Evolutionary conservation across 805 yeast species (phyloP).

Genomic region (Wickerhamiella kurtzmanii): DNA sequence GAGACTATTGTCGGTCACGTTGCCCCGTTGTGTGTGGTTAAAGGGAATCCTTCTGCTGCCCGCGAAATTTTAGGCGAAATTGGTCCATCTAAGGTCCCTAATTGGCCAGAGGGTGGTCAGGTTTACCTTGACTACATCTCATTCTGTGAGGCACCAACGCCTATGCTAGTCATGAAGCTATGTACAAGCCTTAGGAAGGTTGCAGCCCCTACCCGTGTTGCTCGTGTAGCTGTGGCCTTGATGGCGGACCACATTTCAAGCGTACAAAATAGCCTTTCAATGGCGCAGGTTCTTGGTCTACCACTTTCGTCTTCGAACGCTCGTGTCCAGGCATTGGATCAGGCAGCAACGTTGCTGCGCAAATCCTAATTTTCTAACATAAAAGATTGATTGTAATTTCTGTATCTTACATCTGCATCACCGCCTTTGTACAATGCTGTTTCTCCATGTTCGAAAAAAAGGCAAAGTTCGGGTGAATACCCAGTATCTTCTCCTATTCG

Average conservation of each 20-base stretch:
- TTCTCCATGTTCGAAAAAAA: background rate
- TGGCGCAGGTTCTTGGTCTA: slow-evolving; percentile 10
- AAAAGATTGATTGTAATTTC: no score
- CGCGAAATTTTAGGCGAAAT: slow-evolving; percentile 18
- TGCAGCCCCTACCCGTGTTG: slow-evolving; percentile 10
- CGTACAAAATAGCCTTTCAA: slow-evolving; percentile 3
- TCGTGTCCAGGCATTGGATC: slow-evolving; percentile 11
- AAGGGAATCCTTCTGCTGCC: slow-evolving; percentile 26
- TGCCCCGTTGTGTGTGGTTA: slow-evolving; percentile 60
- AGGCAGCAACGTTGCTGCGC: slow-evolving; percentile 11
- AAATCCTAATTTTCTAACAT: no score
- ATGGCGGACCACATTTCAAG: slow-evolving; percentile 22
- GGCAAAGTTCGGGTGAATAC: background rate
- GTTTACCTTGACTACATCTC: slow-evolving; percentile 21
- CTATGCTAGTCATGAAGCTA: slow-evolving; percentile 3
- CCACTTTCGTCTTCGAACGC: slow-evolving; percentile 13
- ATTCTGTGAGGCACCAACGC: background rate
- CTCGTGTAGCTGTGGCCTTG: slow-evolving; percentile 19
- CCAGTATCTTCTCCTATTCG: background rate
- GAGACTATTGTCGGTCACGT: slow-evolving; percentile 38
- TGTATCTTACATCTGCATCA: no score
- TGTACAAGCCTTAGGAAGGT: background rate
- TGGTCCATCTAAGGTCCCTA: slow-evolving; percentile 12
- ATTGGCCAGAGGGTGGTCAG: slow-evolving; percentile 27
- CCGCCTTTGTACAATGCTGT: no score